Base-by-base conservation (phyloP, 768 basidiomycete genomes). In the Mycena galopus region DNA sequence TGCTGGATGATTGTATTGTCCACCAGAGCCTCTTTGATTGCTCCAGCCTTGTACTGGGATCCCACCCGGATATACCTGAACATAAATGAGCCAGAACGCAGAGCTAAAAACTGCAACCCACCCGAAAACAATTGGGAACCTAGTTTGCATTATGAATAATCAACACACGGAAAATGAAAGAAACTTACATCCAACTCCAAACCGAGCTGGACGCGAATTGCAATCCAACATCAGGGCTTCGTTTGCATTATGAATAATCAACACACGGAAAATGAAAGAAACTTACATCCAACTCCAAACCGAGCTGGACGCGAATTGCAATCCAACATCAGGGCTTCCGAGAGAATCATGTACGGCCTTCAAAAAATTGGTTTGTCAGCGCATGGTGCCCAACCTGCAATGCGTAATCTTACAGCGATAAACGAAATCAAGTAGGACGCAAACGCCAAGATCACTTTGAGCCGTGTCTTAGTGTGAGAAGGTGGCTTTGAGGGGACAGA, bases 261-360 rank as follows among this genome's bases (percentile, higher is more conserved):
- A 17, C 19, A 23, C 42, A 44, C n/a, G 42, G 14, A 37, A 37
- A 7, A 3, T 16, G 25, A 1, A 16, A 21, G 32, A 29, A 58
- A 12, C 69, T 53, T 29, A 70, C 66, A 76, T 71, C 75, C 75
- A 76, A 57, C 65, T 70, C 75, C 75, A 76, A 33, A 76, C 62
- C 1, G 67, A 44, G 25, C 75, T 71, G 23, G 74, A 73, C 23
- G 74, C 74, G 53, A 73, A 71, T 47, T 74, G 75, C 7, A 72
- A 63, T 19, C 57, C 75, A 32, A 74, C 68, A 53, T 66, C 71
- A 9, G 70, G 56, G 50, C 62, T 64, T 1, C 66, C 71, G 2
- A 67, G 63, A 9, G 61, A 68, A 32, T 69, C 67, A 39, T 59
- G 37, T 19, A 72, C 66, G 29, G 74, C 74, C n/a, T n/a, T n/a